Conservation (phyloP, 2,329 filamentous ascomycete species). For the Acephala macrosclerotiorum region DNA sequence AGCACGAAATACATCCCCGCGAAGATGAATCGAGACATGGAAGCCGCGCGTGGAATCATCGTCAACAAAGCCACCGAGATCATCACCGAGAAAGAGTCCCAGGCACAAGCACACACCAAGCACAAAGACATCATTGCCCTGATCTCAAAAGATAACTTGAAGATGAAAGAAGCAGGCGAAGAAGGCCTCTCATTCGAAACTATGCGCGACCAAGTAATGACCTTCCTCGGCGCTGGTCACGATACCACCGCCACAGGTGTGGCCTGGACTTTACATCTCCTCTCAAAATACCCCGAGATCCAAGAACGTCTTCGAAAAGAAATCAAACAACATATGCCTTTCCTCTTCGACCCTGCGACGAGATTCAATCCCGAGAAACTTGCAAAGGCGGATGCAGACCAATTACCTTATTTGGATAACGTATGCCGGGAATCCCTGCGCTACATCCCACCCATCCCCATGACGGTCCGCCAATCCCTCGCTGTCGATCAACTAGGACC, state of each 20-base stretch:
- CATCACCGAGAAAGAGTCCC: constrained; percentile 73
- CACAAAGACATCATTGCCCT: constrained; percentile 77
- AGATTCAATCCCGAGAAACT: constrained; percentile 44
- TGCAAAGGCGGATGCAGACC: constrained; percentile 47
- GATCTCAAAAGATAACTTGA: constrained; percentile 51
- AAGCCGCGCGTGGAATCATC: constrained; percentile 73
- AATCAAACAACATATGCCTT: constrained; percentile 54
- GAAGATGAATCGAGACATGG: constrained; percentile 66
- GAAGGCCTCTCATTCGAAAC: constrained; percentile 75
- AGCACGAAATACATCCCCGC: constrained; percentile 62
- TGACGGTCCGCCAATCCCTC: constrained; percentile 52
- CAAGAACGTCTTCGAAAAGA: constrained; percentile 51
- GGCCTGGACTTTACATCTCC: constrained; percentile 51
- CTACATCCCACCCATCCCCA: constrained; percentile 54
- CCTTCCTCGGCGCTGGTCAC: constrained; percentile 75
- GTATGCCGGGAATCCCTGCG: constrained; percentile 55
- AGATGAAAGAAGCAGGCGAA: constrained; percentile 68
- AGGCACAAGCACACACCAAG: constrained; percentile 53
- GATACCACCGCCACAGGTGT: constrained; percentile 54
- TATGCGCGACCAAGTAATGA: constrained; percentile 89
- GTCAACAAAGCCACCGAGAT: constrained; percentile 60
- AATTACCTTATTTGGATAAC: constrained; percentile 53
- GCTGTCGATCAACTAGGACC: constrained; percentile 49
- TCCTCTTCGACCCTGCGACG: constrained; percentile 47
- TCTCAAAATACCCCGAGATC: constrained; percentile 49